These are phyloP conservation scores for Hygrophoropsis aurantiaca DNA, from an alignment of 768 basidiomycete species.

Conservation along the genomic window DNA sequence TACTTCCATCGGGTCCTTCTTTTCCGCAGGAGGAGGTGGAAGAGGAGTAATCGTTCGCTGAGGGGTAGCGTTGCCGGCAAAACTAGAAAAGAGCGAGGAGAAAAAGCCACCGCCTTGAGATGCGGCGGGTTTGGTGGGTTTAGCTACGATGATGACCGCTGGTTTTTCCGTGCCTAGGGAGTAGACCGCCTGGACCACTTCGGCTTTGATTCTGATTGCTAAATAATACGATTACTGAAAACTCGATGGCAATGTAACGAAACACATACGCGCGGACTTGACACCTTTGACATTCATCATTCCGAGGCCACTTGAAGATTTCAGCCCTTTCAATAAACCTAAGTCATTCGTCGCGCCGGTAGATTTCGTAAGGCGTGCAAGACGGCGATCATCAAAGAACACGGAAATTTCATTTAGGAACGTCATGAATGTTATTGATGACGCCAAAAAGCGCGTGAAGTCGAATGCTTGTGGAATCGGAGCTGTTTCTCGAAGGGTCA, in stretches of 20 bases:
- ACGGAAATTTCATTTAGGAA: slow-evolving; percentile 75
- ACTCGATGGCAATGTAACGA: slow-evolving; percentile 1
- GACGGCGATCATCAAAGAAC: slow-evolving; percentile 75
- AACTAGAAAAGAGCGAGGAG: slow-evolving; percentile 33
- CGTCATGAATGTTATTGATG: slow-evolving; percentile 92
- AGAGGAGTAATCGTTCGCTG: slow-evolving; percentile 7
- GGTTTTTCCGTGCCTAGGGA: slow-evolving; percentile 62
- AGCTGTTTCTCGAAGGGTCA: slow-evolving; percentile 78
- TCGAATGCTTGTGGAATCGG: slow-evolving; percentile 85
- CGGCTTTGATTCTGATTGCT: slow-evolving; percentile 79
- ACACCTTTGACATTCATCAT: slow-evolving; percentile 72
- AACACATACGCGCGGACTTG: slow-evolving; percentile 53
- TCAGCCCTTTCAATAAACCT: slow-evolving; percentile 56
- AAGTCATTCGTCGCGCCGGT: slow-evolving; percentile 51
- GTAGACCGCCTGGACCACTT: slow-evolving; percentile 81
- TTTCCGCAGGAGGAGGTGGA: slow-evolving; percentile 12
- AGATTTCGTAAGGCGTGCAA: slow-evolving; percentile 66
- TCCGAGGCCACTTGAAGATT: slow-evolving; percentile 50
- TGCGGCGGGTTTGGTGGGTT: slow-evolving; percentile 25
- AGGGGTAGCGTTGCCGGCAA: slow-evolving; percentile 16
- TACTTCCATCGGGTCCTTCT: slow-evolving; percentile 21
- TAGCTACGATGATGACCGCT: slow-evolving; percentile 32
- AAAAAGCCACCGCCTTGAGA: slow-evolving; percentile 45
- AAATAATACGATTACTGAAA: slow-evolving; percentile 2
- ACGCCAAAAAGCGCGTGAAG: slow-evolving; percentile 84